Evolutionary conservation across 148 eudicot species (phyloP).

Genomic region (Vaccinium macrocarpon): DNA sequence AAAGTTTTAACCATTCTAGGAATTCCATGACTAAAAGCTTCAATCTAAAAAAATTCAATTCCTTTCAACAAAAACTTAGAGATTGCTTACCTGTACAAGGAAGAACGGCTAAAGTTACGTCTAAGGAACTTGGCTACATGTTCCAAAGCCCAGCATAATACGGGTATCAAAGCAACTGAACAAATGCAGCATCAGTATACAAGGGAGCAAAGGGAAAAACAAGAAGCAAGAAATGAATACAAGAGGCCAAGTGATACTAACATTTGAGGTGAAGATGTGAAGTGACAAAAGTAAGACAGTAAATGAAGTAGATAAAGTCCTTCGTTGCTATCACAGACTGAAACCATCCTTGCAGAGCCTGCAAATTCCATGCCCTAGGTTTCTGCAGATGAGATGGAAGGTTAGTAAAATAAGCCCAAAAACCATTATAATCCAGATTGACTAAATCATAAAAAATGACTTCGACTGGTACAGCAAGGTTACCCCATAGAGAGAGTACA

Average conservation of each 20-base stretch:
- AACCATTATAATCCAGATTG: background rate
- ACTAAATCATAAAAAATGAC: conserved; percentile 10
- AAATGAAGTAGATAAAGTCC: conserved; percentile 81
- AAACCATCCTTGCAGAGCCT: conserved; percentile 86
- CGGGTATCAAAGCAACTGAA: conserved; percentile 89
- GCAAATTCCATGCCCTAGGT: conserved; percentile 92
- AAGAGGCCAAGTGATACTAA: conserved; percentile 32
- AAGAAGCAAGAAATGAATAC: background rate
- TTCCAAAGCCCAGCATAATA: conserved; percentile 83
- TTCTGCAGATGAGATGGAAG: conserved; percentile 48
- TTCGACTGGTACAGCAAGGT: conserved; percentile 17
- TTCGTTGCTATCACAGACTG: conserved; percentile 80
- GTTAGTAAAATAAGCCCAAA: background rate
- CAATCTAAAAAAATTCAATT: background rate
- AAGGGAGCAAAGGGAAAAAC: conserved; percentile 5
- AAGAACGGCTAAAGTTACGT: conserved; percentile 79
- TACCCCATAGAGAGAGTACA: conserved; percentile 98
- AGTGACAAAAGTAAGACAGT: conserved; percentile 81
- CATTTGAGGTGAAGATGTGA: conserved; percentile 85
- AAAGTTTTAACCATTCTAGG: background rate
- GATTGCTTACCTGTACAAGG: conserved; percentile 63
- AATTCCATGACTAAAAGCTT: background rate
- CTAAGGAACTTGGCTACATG: conserved; percentile 88
- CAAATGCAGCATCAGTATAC: conserved; percentile 12
- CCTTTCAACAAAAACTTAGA: background rate